phyloP scores from a whole-genome alignment of 2,329 filamentous ascomycete species.

The Ophiostoma tasmaniense region DNA sequence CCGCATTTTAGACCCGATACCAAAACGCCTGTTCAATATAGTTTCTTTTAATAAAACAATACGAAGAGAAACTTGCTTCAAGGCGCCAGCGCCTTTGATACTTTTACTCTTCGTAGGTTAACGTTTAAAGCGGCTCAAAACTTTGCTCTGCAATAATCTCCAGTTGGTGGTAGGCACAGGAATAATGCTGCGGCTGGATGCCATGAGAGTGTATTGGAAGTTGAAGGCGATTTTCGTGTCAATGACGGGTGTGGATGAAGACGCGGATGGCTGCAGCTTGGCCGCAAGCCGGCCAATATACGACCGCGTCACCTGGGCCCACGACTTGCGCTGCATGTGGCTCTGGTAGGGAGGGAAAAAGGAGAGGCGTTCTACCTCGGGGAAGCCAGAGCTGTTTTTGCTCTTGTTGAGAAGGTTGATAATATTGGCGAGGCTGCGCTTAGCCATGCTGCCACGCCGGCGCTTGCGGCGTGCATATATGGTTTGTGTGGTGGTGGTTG shows the following conservation, averaged over 20 bases:
- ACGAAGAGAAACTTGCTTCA: neutral
- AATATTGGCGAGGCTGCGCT: neutral
- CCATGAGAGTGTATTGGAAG: neutral
- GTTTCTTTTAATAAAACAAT: neutral
- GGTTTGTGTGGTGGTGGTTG: neutral
- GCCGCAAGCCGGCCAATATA: neutral
- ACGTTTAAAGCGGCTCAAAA: neutral
- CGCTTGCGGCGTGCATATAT: neutral
- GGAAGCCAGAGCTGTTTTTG: neutral
- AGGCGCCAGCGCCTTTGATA: neutral
- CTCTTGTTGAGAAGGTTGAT: neutral
- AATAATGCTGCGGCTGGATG: neutral
- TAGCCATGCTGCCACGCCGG: neutral
- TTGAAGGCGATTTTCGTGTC: neutral
- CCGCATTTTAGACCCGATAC: neutral
- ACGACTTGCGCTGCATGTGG: neutral
- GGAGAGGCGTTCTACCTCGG: neutral
- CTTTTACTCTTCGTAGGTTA: neutral
- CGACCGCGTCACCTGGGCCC: neutral
- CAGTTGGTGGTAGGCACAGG: neutral
- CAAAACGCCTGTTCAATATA: neutral
- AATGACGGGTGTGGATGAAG: neutral
- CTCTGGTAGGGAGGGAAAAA: neutral
- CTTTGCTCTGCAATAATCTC: too few relatives aligned
- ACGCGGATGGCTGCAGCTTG: neutral